Percentiles rank a stretch among this genome's conserved stretches.
phyloP scores from a whole-genome alignment of 257 asterid species.

The Solanum chmielewskii region DNA sequence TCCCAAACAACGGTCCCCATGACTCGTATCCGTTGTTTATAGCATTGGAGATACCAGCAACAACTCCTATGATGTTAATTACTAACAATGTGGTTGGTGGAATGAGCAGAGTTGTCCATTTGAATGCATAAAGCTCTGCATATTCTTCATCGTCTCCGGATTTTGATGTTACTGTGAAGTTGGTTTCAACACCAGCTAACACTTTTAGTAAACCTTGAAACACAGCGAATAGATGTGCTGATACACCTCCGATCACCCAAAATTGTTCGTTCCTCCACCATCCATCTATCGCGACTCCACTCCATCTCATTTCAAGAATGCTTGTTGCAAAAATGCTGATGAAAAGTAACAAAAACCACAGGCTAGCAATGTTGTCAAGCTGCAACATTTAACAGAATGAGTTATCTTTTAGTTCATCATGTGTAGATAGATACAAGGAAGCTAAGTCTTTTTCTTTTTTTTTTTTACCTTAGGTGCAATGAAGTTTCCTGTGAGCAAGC shows the following conservation, averaged over 20 bases:
- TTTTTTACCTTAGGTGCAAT: conserved; percentile 14
- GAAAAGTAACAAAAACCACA: conserved; percentile 23
- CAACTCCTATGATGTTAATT: conserved; percentile 17
- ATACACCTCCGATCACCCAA: conserved; percentile 31
- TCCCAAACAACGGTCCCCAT: conserved; percentile 22
- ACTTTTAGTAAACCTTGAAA: conserved; percentile 20
- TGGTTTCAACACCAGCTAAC: conserved; percentile 18
- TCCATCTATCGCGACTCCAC: conserved; percentile 20
- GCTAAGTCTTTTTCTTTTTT: background rate
- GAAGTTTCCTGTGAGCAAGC: conserved; percentile 17
- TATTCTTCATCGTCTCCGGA: conserved; percentile 8
- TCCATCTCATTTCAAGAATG: conserved; percentile 27
- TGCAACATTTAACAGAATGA: background rate
- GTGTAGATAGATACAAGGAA: too few species aligned
- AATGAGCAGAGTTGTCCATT: conserved; percentile 22
- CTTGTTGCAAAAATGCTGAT: conserved; percentile 20
- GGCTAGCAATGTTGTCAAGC: conserved; percentile 13
- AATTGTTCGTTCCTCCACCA: conserved; percentile 39
- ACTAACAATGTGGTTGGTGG: conserved; percentile 22
- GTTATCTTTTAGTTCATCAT: too few species aligned
- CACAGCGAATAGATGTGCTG: conserved; percentile 26
- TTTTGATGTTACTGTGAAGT: conserved; percentile 23
- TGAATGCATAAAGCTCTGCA: conserved; percentile 10
- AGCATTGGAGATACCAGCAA: conserved; percentile 17
- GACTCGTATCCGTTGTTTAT: conserved; percentile 16